Percentiles rank a stretch among this genome's conserved stretches.
These are phyloP conservation scores for Epichloe sp. DNA, from an alignment of 2,329 filamentous ascomycete species.

Conservation along the genomic window DNA sequence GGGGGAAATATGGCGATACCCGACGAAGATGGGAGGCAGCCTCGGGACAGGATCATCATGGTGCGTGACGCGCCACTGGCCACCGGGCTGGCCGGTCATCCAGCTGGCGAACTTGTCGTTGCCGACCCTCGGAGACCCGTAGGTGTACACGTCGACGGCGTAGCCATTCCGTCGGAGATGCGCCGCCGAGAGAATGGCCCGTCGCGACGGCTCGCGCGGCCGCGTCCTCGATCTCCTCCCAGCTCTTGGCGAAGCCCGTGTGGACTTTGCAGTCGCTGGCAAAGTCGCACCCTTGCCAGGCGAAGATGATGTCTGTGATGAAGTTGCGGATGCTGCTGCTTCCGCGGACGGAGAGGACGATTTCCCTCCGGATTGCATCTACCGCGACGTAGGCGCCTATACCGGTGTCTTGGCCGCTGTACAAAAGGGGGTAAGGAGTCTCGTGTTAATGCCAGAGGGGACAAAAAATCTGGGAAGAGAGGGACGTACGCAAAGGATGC, in stretches of 20 bases:
- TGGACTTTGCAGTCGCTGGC: conserved; percentile 36
- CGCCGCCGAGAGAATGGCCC: conserved; percentile 57
- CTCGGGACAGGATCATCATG: conserved; percentile 53
- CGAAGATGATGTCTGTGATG: conserved; percentile 37
- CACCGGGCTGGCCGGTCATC: conserved; percentile 37
- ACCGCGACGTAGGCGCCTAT: conserved; percentile 37
- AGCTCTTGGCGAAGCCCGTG: conserved; percentile 45
- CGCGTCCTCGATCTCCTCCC: conserved; percentile 34
- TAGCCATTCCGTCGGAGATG: conserved; percentile 37
- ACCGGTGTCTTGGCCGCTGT: conserved; percentile 28
- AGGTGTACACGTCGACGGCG: conserved; percentile 46
- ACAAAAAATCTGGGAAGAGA: not conserved
- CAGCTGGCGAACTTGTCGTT: conserved; percentile 40
- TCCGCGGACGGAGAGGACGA: conserved; percentile 50
- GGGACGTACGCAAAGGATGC: conserved; percentile 25
- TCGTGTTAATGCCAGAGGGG: conserved; percentile 3
- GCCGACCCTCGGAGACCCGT: conserved; percentile 53
- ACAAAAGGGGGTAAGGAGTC: too few relatives aligned
- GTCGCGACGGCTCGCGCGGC: conserved; percentile 38
- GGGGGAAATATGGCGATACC: conserved; percentile 53
- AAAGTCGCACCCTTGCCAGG: conserved; percentile 16
- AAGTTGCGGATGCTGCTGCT: conserved; percentile 46
- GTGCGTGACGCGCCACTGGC: conserved; percentile 54
- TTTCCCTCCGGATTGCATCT: conserved; percentile 35
- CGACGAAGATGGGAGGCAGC: conserved; percentile 46